Conservation (phyloP, 2,329 filamentous ascomycete genomes). For the Penicillium sp. region DNA sequence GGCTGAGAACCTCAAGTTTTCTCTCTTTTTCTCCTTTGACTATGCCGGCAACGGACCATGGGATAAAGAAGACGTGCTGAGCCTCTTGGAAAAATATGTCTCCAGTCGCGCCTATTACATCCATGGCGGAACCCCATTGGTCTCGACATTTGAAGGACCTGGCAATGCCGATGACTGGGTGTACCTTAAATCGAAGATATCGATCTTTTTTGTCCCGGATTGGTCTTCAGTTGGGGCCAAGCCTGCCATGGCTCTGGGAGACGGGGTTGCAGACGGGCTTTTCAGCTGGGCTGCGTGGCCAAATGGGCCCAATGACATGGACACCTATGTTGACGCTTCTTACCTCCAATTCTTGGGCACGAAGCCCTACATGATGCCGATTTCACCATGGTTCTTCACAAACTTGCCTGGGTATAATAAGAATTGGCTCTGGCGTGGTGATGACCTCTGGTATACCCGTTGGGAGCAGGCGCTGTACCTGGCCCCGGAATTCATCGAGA, state of each 20-base stretch:
- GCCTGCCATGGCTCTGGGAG: neutral
- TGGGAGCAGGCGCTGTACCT: neutral
- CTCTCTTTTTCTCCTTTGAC: neutral
- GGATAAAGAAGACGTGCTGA: neutral
- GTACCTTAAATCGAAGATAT: neutral
- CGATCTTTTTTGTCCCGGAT: neutral
- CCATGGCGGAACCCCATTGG: neutral
- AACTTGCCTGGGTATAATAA: neutral
- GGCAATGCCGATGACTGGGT: neutral
- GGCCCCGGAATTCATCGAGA: neutral
- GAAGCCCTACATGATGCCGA: neutral
- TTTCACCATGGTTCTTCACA: neutral
- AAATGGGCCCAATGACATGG: neutral
- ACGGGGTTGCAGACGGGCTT: neutral
- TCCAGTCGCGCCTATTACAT: too few species aligned
- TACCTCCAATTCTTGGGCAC: neutral
- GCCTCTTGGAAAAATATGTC: neutral
- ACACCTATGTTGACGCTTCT: neutral
- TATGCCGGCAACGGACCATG: neutral
- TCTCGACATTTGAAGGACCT: neutral
- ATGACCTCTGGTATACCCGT: neutral
- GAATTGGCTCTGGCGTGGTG: neutral
- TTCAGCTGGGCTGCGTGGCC: conserved; percentile 2
- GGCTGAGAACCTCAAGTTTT: too few species aligned
- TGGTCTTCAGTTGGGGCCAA: neutral